phyloP scores from a whole-genome alignment of 2,329 filamentous ascomycete genomes.

The Fusarium sp. region DNA sequence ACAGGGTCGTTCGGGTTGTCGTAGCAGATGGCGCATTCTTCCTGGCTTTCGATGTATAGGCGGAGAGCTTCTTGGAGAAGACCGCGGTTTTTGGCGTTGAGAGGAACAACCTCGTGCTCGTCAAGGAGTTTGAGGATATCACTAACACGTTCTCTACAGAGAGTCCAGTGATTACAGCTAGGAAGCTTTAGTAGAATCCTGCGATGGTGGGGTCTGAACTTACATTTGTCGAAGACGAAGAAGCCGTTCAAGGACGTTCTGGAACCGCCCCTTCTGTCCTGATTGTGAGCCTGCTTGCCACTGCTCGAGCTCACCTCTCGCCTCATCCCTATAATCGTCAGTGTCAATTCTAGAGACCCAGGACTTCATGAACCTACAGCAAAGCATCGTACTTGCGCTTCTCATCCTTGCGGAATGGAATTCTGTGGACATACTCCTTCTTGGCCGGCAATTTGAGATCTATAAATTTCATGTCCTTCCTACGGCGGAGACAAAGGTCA shows the following conservation, averaged over 20 bases:
- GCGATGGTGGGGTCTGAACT: conserved; percentile 15
- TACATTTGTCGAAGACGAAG: conserved; percentile 81
- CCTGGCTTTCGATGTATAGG: conserved; percentile 80
- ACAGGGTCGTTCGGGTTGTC: conserved; percentile 76
- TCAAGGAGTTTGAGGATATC: conserved; percentile 77
- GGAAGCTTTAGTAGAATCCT: neutral
- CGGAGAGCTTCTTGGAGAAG: conserved; percentile 80
- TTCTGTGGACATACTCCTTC: conserved; percentile 79
- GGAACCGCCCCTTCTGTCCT: conserved; percentile 67
- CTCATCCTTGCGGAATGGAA: conserved; percentile 78
- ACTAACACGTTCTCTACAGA: conserved; percentile 78
- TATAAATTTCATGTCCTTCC: conserved; percentile 89
- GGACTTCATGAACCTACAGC: conserved; percentile 57
- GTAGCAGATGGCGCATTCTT: conserved; percentile 85
- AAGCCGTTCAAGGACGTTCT: conserved; percentile 80
- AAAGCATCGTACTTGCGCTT: conserved; percentile 80
- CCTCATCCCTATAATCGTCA: conserved; percentile 65
- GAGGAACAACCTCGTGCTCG: conserved; percentile 70
- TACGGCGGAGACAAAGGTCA: conserved; percentile 81
- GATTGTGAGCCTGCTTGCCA: conserved; percentile 60
- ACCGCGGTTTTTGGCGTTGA: conserved; percentile 76
- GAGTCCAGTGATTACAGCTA: conserved; percentile 85
- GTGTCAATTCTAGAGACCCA: neutral
- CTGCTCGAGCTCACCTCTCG: conserved; percentile 73
- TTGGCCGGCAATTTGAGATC: conserved; percentile 81